Conservation (phyloP, 1,284 basidiomycete species). For the Sutorius eximius region DNA sequence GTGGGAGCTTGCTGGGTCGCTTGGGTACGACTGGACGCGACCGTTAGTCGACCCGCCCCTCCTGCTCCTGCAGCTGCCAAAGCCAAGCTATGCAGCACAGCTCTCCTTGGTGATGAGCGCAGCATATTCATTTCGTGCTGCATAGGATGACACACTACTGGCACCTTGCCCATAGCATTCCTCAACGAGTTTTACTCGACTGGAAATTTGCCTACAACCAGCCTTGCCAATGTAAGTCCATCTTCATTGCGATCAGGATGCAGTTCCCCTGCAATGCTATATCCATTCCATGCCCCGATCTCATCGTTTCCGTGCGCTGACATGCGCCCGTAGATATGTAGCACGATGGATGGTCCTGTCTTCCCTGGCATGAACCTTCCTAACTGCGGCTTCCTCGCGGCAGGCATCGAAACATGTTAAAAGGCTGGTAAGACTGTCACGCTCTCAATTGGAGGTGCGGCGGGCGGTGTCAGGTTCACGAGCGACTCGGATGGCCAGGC, state of each 20-base stretch:
- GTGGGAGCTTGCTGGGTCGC: too few relatives aligned
- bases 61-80: too few relatives aligned
- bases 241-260: background rate
- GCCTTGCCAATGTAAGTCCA: constrained; percentile 56
- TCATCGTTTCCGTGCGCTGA: background rate
- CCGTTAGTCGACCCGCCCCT: too few relatives aligned
- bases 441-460: constrained; percentile 62
- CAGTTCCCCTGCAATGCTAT: background rate
- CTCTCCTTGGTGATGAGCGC: background rate
- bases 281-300: constrained; percentile 2
- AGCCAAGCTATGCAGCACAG: too few relatives aligned
- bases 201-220: constrained; percentile 56
- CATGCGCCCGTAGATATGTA: constrained; percentile 48
- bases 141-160: constrained; percentile 18
- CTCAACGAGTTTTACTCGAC: constrained; percentile 55
- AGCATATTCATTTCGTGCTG: background rate
- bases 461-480: constrained; percentile 50
- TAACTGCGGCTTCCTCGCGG: constrained; percentile 54
- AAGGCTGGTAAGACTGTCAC: constrained; percentile 65
- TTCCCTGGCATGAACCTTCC: constrained; percentile 59
- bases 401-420: constrained; percentile 61
- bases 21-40: too few relatives aligned
- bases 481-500: constrained; percentile 51
- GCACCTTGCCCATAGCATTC: constrained; percentile 58
- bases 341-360: constrained; percentile 35